Evolutionary conservation across 176 grass and related monocot species (phyloP), one percentile per base, ranked within the genome.

Genomic region (Carex pumila): DNA sequence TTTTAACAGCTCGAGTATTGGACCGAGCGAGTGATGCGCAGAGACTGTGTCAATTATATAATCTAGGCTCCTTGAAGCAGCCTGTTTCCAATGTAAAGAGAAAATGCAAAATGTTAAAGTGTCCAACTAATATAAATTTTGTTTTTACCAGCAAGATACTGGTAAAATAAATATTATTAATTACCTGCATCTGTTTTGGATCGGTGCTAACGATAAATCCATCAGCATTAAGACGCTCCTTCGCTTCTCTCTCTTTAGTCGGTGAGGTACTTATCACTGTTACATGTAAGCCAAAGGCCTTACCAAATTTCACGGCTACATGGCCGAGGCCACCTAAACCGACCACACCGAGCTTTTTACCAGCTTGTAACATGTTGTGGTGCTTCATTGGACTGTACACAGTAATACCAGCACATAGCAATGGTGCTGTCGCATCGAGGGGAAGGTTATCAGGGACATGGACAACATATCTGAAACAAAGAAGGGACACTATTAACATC

Each of bases 21-120:
- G 91, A 0, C 95, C 95, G 2, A 98, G 83, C 2, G 95, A 98
- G 39, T 98, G 95, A 52, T 81, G 66, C 0, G 89, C 95, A 1
- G 95, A 87, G 7, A 94, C 91, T 0, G 95, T 98, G 70, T 98
- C 89, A 18, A 98, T 91, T 67, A 98, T 87, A 70, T 83, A 94
- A 81, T 98, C 91, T 0, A 98, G 91, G 52, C 74, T 93, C 79
- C 86, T 91, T 1, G 71, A 22, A 65, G 65, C 79, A 0, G 65
- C 89, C 95, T 89, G 30, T 79, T 77, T 74, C 52, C 50, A 52
- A 32, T 15, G 15, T 47, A 67, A 18, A 41, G 7, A 12, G 4
- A 52, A 41, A 31, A 9, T 7, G 52, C 34, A 68, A 17, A 68
- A 18, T 9, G 4, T 68, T 54, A n/a, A 52, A 21, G 13, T 64